Evolutionary conservation across 768 basidiomycete species (phyloP), one percentile per base, ranked within the genome.

Genomic region (Tulasnella sp.): DNA sequence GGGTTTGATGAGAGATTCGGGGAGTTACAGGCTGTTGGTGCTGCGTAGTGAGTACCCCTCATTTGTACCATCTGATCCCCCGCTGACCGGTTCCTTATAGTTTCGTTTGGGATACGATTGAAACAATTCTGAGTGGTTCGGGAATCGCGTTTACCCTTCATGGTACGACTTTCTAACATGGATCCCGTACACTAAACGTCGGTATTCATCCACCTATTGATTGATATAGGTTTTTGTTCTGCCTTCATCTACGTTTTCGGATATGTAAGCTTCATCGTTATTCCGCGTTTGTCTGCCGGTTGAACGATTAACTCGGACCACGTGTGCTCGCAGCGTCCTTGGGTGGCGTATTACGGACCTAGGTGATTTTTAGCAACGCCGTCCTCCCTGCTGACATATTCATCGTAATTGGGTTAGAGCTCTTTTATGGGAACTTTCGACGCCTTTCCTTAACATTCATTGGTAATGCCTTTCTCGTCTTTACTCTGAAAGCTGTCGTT

Each of bases 391-490:
- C 29, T 54, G 35, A 58, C 63, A 32, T 63, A 17, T 5, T 43
- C 40, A 15, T 43, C 49, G 14, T 39, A 0, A 34, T 32, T 41
- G 15, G 59, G 82, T 81, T 70, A 85, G 82, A 21, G 59, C 52
- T 9, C 57, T 61, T 12, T 37, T 61, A 14, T 61, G 58, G 58
- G 59, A 61, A 50, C 45, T 59, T 14, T 61, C 59, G 71, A 93
- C 90, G 0, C 78, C 90, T 58, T 90, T 93, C 70, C 72, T 94
- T 61, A 86, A 94, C 63, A 79, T 86, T 54, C 87, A 92, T 61
- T 91, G 88, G 88, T 89, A 62, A 59, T 73, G n/a, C n/a, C n/a
- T n/a, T 67, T 51, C 51, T 59, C 12, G n/a, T 8, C 49, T 41
- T 37, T 8, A 6, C 2, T 34, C 9, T 34, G 17, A 36, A 23